Percentiles rank a stretch among this genome's conserved stretches.
Conservation (phyloP, 768 basidiomycete genomes). For the Pleurotus pulmonarius region DNA sequence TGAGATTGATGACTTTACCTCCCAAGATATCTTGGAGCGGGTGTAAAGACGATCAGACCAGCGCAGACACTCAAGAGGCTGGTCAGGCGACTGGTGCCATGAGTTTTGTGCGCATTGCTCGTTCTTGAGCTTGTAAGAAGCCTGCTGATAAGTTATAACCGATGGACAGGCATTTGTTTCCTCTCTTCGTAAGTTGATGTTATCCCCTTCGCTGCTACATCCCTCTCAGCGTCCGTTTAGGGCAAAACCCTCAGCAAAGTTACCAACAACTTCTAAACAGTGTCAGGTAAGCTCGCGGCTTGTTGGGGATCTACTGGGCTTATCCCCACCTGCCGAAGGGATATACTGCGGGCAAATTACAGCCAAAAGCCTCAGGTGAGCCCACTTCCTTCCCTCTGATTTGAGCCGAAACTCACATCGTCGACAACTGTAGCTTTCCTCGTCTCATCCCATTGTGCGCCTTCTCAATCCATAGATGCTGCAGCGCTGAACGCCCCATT, state of each 20-base stretch:
- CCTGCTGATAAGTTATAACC: neutral
- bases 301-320: neutral
- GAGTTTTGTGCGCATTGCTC: slow-evolving; percentile 55
- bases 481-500: neutral
- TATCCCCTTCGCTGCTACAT: neutral
- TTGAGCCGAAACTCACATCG: neutral
- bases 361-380: slow-evolving; percentile 59
- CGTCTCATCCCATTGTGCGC: slow-evolving; percentile 40
- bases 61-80: slow-evolving; percentile 69
- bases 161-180: slow-evolving; percentile 50
- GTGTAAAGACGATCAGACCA: slow-evolving; percentile 77
- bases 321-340: slow-evolving; percentile 28
- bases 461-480: neutral
- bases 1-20: slow-evolving; percentile 2
- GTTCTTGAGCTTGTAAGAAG: neutral
- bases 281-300: slow-evolving; percentile 4
- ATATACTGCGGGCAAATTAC: slow-evolving; percentile 41
- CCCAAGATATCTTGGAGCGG: slow-evolving; percentile 77
- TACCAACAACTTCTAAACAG: slow-evolving; percentile 44
- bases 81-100: slow-evolving; percentile 74
- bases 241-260: slow-evolving; percentile 42
- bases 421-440: slow-evolving; percentile 23
- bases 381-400: slow-evolving; percentile 15
- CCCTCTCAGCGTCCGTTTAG: slow-evolving; percentile 18
- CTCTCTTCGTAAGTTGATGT: slow-evolving; percentile 39